Conservation (phyloP, 2,329 filamentous ascomycete genomes). For the Colletotrichum graminicola region DNA sequence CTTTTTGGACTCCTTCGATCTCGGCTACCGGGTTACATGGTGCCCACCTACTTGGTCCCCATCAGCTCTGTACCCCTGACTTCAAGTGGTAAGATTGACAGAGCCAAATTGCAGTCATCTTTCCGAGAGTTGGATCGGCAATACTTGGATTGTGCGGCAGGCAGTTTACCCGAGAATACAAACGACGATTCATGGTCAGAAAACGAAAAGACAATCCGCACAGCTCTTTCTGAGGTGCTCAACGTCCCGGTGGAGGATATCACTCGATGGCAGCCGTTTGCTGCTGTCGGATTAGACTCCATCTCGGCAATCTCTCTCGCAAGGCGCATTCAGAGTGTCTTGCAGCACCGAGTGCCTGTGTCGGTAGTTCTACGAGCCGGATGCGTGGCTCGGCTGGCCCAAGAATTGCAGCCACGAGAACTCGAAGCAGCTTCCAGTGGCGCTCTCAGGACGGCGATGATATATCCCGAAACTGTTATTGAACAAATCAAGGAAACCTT, state of each 20-base stretch:
- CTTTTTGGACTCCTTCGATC: slow-evolving; percentile 68
- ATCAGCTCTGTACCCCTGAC: slow-evolving; percentile 78
- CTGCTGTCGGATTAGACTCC: slow-evolving; percentile 85
- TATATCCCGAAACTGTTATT: slow-evolving; percentile 11
- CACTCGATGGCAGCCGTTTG: slow-evolving; percentile 77
- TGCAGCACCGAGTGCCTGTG: slow-evolving; percentile 69
- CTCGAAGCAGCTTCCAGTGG: not conserved
- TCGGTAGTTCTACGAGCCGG: slow-evolving; percentile 77
- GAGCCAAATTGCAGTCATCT: slow-evolving; percentile 60
- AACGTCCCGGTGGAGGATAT: slow-evolving; percentile 61
- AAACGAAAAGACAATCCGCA: slow-evolving; percentile 68
- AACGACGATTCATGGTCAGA: slow-evolving; percentile 59
- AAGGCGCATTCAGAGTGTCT: slow-evolving; percentile 61
- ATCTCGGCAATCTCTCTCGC: slow-evolving; percentile 82
- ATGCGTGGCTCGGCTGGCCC: slow-evolving; percentile 72
- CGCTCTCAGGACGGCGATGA: too few relatives aligned
- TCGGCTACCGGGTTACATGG: slow-evolving; percentile 79
- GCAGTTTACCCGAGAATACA: slow-evolving; percentile 49
- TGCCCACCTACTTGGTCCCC: slow-evolving; percentile 80
- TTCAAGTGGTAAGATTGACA: slow-evolving; percentile 80
- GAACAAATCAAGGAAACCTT: slow-evolving; percentile 45
- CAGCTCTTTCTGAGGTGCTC: slow-evolving; percentile 65
- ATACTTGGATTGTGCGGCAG: slow-evolving; percentile 56
- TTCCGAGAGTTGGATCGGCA: slow-evolving; percentile 61
- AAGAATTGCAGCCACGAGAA: slow-evolving; percentile 27